Evolutionary conservation across 108 stramenopile species (phyloP).

Genomic region (Ochromonas danica): DNA sequence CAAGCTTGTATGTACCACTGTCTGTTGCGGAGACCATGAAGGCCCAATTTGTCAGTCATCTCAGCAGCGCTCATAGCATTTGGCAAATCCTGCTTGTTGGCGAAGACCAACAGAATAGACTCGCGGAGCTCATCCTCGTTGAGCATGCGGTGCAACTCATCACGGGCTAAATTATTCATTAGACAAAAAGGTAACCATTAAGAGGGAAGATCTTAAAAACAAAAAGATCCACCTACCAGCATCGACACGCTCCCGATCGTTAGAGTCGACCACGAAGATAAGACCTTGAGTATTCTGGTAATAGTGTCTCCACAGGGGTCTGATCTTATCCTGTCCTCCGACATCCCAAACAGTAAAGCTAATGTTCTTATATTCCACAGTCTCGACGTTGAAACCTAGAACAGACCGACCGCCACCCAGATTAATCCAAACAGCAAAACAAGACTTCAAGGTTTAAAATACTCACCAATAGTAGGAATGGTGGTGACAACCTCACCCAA

Average conservation of each 20-base stretch:
- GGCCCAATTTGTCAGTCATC: conserved; percentile 88
- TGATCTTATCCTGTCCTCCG: conserved; percentile 97
- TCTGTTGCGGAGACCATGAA: conserved; percentile 83
- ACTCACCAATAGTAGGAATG: conserved; percentile 90
- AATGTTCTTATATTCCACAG: conserved; percentile 87
- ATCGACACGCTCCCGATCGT: conserved; percentile 92
- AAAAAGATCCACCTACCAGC: conserved; percentile 35
- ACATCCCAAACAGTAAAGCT: conserved; percentile 96
- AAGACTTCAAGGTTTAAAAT: background rate
- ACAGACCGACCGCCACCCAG: background rate
- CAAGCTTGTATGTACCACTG: conserved; percentile 98
- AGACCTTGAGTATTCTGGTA: conserved; percentile 96
- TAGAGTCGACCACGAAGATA: conserved; percentile 96
- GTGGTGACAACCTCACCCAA: conserved; percentile 95
- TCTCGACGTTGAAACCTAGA: conserved; percentile 64
- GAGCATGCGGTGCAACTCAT: conserved; percentile 90
- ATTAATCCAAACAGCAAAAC: background rate
- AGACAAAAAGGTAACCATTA: background rate
- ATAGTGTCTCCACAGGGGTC: conserved; percentile 97
- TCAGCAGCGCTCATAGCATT: conserved; percentile 90
- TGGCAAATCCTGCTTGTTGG: conserved; percentile 96
- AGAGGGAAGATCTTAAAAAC: background rate
- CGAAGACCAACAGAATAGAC: conserved; percentile 88
- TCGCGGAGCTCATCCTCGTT: conserved; percentile 92
- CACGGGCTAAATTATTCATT: conserved; percentile 63